Base-by-base conservation (phyloP, 768 basidiomycete species). In the Gelatoporia subvermispora region DNA sequence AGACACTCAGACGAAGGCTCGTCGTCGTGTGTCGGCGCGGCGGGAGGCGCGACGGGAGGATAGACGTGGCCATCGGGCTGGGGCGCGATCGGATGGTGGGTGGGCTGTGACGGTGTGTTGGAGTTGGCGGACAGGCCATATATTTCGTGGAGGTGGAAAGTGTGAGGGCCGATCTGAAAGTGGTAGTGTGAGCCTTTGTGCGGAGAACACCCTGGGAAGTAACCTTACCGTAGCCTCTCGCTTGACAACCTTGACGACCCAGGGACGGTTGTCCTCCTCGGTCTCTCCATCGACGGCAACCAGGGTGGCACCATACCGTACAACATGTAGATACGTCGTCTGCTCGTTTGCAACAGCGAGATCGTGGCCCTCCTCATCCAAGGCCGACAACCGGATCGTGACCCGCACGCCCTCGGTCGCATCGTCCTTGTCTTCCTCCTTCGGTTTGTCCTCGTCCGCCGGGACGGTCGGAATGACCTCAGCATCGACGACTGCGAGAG, bases 131-230 rank as follows among this genome's bases (percentile, higher is more conserved):
- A 83, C 4, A 97, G 77, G 41, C 93, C 93, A 57, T 88, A 97
- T 41, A 97, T 97, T 62, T 97, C 93, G 61, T 95, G 93, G 24
- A 97, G 73, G 46, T 93, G 87, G 82, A 97, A 97, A 0, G 91
- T 92, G 61, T 94, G 92, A 4, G 85, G 77, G 3, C 93, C 93
- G 60, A 97, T 96, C 84, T 88, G 58, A 41, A 31, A 43, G 13
- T 52, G 43, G 25, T 7, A 22, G 23, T 48, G 25, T 47, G 18
- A n/a, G 8, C 11, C 36, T 47, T 52, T 18, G 42, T 31, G 37
- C 41, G 35, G 39, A 39, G 40, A n/a, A 15, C 11, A 13, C 17
- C 10, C 15, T 8, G 16, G 16, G 41, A 18, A 18, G n/a, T n/a
- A n/a, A 13, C 64, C 77, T 52, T 41, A 84, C 84, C 47, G 84